These are phyloP conservation scores for slime mould (Dictyostelium discoideum) DNA, from an alignment of 78 protist genomes.

Conservation along the genomic window DNA sequence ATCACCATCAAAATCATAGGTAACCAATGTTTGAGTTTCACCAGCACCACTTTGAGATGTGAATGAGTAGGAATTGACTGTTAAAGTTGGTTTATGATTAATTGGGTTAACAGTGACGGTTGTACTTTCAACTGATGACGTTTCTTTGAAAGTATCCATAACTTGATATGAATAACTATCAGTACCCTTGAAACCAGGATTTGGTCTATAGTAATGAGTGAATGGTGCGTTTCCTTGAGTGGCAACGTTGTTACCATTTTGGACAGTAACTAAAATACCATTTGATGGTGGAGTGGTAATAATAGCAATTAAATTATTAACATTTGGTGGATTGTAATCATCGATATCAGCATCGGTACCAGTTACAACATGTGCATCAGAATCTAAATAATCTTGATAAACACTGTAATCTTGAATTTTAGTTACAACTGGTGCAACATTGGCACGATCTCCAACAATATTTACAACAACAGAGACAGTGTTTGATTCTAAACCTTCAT, in stretches of 20 bases:
- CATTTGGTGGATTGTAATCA: neutral
- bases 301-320: neutral
- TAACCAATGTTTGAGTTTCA: neutral
- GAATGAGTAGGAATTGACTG: neutral
- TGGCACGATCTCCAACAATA: slow-evolving; percentile 29
- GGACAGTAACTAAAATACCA: neutral
- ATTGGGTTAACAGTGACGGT: neutral
- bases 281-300: neutral
- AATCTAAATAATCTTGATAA: slow-evolving; percentile 1
- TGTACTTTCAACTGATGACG: neutral
- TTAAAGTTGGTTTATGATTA: slow-evolving; percentile 12
- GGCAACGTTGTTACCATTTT: neutral
- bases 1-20: neutral
- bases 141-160: neutral
- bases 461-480: neutral
- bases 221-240: slow-evolving; percentile 2
- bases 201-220: neutral
- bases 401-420: neutral
- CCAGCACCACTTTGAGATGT: neutral
- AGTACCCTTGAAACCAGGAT: slow-evolving; percentile 16
- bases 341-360: slow-evolving; percentile 20
- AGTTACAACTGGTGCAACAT: neutral
- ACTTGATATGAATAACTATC: slow-evolving; percentile 2
- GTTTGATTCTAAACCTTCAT: neutral
- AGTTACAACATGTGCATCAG: neutral